Base-by-base conservation (phyloP, 2,329 filamentous ascomycete species). In the Colletotrichum tropicicola region DNA sequence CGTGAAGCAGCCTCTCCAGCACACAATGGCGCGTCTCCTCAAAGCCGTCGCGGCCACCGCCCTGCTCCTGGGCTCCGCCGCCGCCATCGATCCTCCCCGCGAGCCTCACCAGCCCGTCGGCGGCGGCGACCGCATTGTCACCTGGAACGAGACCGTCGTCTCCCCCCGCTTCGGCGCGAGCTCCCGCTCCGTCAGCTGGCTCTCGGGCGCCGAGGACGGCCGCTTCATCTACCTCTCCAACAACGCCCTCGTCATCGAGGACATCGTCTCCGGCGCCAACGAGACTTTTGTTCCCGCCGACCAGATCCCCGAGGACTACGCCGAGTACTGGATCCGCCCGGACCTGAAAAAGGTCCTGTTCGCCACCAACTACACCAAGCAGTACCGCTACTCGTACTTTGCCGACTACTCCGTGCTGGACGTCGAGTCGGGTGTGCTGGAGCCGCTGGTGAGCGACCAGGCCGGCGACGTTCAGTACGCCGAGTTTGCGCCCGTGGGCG, bases 381-480 rank as follows among this genome's bases (percentile, higher is more conserved):
- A 90, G 73, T 91, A 92, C 71, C 86, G 90, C 2, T 79, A 91
- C 75, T 90, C 89, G 6, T 91, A 89, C 75, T 89, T 88, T 72
- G 85, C 89, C 32, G 84, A 91, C 72, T 92, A 92, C 74, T 83
- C 87, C 45, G 78, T 92, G 19, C 83, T 89, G 48, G 85, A 91
- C 67, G 83, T 90, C 10, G 80, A 79, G n/a, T 85, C 82, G 0
- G 87, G 87, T 23, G 74, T 83, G 58, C 78, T 83, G 1, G 80
- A 80, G 4, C 82, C 89, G 0, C 79, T 92, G 0, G 83, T 89
- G 0, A 77, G 82, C 0, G 85, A 87, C 60, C 89, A 91, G 66
- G 79, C 74, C 1, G 88, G 87, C 12, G 88, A 91, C 70, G 88
- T 92, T 49, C 89, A 91, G 71, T 91, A 90, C 68, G 90, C 90